Conservation (phyloP, 306 rosid genomes). For the Hylodesmum podocarpum region DNA sequence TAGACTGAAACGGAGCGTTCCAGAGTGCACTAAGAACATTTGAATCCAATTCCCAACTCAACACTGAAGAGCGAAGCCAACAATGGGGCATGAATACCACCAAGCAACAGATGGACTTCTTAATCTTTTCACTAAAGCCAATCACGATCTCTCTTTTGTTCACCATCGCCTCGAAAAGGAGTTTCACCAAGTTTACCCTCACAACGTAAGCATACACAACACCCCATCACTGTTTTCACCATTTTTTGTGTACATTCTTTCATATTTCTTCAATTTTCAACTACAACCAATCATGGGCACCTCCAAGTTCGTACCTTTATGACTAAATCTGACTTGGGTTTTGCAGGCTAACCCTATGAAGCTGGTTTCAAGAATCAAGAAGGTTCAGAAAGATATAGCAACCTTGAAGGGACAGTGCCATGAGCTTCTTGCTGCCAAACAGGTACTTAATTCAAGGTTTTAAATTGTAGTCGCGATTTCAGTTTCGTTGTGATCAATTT, state of each 20-base stretch:
- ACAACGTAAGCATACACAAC: conserved; percentile 45
- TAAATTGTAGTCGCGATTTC: no score
- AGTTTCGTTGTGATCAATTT: no score
- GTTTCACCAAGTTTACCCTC: conserved; percentile 73
- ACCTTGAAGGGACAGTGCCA: conserved; percentile 76
- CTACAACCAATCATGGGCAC: background rate
- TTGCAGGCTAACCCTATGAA: conserved; percentile 83
- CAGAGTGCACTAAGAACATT: background rate
- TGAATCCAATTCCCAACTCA: background rate
- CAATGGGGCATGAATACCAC: conserved; percentile 53
- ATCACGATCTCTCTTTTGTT: conserved; percentile 71
- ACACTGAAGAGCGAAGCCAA: background rate
- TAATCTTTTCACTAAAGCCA: conserved; percentile 71
- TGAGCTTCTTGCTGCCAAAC: conserved; percentile 80
- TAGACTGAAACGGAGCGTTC: background rate
- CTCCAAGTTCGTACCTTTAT: background rate
- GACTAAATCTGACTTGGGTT: background rate
- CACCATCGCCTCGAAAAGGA: conserved; percentile 69
- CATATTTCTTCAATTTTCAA: background rate
- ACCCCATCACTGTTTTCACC: background rate
- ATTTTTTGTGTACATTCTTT: background rate
- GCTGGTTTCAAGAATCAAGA: conserved; percentile 76
- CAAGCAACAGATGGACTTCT: conserved; percentile 72
- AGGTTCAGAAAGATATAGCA: conserved; percentile 66
- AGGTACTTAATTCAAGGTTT: conserved; percentile 47